A percentile compares a stretch with the other conserved stretches of the same genome.
phyloP scores from a whole-genome alignment of 1,284 basidiomycete genomes.

The Trichosporon sp. region DNA sequence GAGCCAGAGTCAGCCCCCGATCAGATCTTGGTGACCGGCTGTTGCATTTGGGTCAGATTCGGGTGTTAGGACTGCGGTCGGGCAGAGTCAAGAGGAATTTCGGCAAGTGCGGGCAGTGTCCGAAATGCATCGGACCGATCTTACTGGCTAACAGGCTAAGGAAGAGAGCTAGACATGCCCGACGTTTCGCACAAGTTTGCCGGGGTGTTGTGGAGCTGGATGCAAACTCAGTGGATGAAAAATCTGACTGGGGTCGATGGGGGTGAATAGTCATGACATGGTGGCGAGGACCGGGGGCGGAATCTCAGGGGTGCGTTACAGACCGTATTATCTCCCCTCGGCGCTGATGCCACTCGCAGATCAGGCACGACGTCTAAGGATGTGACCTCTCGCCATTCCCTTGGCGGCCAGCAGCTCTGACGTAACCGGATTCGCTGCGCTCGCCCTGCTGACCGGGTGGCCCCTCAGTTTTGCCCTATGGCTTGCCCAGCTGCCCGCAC shows the following conservation, averaged over 20 bases:
- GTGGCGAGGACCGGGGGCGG: constrained; percentile 8
- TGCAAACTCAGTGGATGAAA: not conserved
- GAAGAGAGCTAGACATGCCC: not conserved
- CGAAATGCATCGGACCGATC: not conserved
- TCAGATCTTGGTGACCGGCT: not conserved
- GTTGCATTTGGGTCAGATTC: not conserved
- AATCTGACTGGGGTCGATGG: not conserved
- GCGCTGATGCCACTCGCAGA: not conserved
- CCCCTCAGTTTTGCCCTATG: not conserved
- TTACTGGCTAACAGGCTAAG: not conserved
- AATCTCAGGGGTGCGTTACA: not conserved
- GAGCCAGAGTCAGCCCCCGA: not conserved
- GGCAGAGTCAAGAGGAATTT: not conserved
- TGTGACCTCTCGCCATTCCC: too few species aligned
- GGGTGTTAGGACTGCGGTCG: not conserved
- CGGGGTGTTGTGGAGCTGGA: not conserved
- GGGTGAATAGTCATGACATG: not conserved
- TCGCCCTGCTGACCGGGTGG: not conserved
- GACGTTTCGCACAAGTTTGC: too few species aligned
- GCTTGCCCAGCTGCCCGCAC: constrained; percentile 5
- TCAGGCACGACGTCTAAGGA: constrained; percentile 4
- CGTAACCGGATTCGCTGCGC: not conserved
- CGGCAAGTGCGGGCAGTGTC: not conserved
- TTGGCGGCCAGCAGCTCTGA: not conserved
- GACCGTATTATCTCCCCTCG: constrained; percentile 14